Conservation (phyloP, 805 yeast genomes). For the Zygoascus tannicola region DNA sequence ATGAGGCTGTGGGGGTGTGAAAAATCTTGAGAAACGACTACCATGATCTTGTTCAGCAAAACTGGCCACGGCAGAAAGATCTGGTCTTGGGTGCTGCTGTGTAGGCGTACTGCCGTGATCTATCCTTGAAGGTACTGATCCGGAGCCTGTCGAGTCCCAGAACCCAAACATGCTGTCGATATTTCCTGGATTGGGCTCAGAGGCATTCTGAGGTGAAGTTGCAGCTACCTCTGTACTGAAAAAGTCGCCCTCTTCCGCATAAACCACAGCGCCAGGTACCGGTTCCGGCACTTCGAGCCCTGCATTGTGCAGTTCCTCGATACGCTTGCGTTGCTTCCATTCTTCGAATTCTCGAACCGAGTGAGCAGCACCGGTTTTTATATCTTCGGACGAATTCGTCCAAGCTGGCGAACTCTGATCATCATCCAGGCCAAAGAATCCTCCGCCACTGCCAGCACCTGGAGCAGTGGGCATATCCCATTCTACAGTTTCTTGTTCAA, state of each 20-base stretch:
- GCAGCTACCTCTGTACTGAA: conserved; percentile 3
- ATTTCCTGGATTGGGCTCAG: neutral
- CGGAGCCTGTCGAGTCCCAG: conserved; percentile 5
- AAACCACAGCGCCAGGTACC: neutral
- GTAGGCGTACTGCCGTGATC: neutral
- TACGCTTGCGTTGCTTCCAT: conserved; percentile 26
- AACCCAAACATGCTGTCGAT: conserved; percentile 18
- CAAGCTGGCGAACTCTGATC: conserved; percentile 1
- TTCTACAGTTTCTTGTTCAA: conserved; percentile 7
- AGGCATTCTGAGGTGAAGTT: conserved; percentile 1
- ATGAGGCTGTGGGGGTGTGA: conserved; percentile 4
- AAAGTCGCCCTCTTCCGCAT: conserved; percentile 5
- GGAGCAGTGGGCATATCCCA: conserved; percentile 8
- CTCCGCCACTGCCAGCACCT: neutral
- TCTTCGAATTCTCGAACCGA: conserved; percentile 23
- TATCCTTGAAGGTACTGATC: neutral
- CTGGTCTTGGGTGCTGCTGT: neutral
- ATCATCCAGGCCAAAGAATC: conserved; percentile 2
- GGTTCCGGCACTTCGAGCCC: conserved; percentile 17
- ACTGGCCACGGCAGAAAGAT: neutral
- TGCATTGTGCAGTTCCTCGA: conserved; percentile 15
- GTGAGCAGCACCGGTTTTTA: neutral
- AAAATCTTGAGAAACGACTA: conserved; percentile 5
- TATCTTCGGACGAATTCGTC: conserved; percentile 1
- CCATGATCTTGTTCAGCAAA: neutral